A percentile compares a stretch with the other conserved stretches of the same genome.
phyloP scores from a whole-genome alignment of 2,329 filamentous ascomycete genomes.

The Penicillium occitanis region DNA sequence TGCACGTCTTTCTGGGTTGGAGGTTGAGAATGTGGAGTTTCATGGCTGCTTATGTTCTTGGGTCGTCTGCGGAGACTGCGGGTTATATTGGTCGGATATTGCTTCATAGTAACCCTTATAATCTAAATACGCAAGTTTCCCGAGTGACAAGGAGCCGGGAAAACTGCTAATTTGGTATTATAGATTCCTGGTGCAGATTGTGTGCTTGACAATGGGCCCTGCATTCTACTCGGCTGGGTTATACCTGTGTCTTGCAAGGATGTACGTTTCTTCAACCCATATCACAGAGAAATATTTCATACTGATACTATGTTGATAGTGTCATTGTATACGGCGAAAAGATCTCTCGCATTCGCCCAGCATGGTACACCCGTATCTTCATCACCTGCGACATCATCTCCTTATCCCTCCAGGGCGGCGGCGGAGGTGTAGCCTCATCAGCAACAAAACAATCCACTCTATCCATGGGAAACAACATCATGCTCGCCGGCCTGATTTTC shows the following conservation, averaged over 20 bases:
- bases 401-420: neutral
- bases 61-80: neutral
- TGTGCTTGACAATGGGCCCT: slow-evolving; percentile 6
- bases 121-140: slow-evolving; percentile 1
- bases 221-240: slow-evolving; percentile 4
- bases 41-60: neutral
- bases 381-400: slow-evolving; percentile 9
- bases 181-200: slow-evolving; percentile 12
- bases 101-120: slow-evolving; percentile 5
- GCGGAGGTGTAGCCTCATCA: neutral
- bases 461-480: slow-evolving; percentile 10
- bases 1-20: neutral
- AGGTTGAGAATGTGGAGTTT: slow-evolving; percentile 8
- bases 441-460: slow-evolving; percentile 12
- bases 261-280: neutral
- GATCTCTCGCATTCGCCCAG: neutral
- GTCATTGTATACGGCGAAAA: neutral
- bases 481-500: slow-evolving; percentile 3
- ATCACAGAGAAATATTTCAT: neutral
- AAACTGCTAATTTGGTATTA: neutral
- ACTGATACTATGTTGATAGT: neutral
- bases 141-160: neutral
- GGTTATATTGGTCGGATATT: slow-evolving; percentile 13
- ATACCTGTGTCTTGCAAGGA: slow-evolving; percentile 12
- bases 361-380: slow-evolving; percentile 9